phyloP scores from a whole-genome alignment of 2,329 filamentous ascomycete genomes.

The Samsoniella hepiali region DNA sequence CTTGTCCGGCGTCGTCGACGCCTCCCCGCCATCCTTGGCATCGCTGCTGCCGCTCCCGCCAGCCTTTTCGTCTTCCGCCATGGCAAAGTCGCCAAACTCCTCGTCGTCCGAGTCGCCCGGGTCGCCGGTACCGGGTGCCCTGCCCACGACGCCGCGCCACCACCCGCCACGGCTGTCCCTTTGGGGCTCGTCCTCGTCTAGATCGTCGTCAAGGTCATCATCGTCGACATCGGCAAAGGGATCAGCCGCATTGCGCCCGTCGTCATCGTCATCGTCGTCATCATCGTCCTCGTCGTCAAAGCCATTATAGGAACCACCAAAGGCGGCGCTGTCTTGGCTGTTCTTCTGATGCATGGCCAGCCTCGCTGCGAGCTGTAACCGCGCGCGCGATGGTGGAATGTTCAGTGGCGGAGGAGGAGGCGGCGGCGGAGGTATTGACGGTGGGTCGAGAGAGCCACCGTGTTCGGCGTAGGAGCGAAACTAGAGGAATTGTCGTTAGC shows the following conservation, averaged over 20 bases:
- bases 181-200: slow-evolving; percentile 30
- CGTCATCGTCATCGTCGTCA: slow-evolving; percentile 35
- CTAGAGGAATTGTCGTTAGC: slow-evolving; percentile 32
- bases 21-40: neutral
- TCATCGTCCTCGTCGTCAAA: slow-evolving; percentile 55
- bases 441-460: slow-evolving; percentile 49
- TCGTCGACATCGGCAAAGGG: slow-evolving; percentile 57
- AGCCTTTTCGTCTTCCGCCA: slow-evolving; percentile 50
- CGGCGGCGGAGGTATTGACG: slow-evolving; percentile 56
- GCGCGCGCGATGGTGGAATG: slow-evolving; percentile 79
- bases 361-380: slow-evolving; percentile 84
- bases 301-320: slow-evolving; percentile 39
- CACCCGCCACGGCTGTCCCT: slow-evolving; percentile 40
- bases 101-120: slow-evolving; percentile 54
- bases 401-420: slow-evolving; percentile 78
- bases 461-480: slow-evolving; percentile 58
- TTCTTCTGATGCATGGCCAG: slow-evolving; percentile 73
- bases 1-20: slow-evolving; percentile 30
- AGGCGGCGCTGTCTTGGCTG: slow-evolving; percentile 45
- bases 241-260: slow-evolving; percentile 15
- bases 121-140: slow-evolving; percentile 33
- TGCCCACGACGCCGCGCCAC: slow-evolving; percentile 44
- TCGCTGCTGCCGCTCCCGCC: slow-evolving; percentile 25
- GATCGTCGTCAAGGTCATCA: slow-evolving; percentile 36
- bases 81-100: slow-evolving; percentile 67